Conservation (phyloP, 805 yeast species). For the Lipomyces mesembrius region DNA sequence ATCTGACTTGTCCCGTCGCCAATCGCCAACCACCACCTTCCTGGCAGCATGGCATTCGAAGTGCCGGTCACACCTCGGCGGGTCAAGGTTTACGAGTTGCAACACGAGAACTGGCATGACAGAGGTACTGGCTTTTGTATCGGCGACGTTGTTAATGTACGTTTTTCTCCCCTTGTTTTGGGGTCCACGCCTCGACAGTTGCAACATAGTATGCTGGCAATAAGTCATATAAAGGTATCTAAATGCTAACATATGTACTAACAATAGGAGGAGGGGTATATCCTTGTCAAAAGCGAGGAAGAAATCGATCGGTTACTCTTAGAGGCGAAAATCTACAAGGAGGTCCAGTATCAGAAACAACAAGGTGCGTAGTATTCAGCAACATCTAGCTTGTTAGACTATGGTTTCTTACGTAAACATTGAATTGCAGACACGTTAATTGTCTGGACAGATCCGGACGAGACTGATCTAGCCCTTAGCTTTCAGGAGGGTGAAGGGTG, state of each 20-base stretch:
- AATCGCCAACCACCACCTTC: neutral
- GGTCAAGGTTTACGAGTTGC: slow-evolving; percentile 87
- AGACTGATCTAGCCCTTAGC: slow-evolving; percentile 67
- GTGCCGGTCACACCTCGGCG: slow-evolving; percentile 61
- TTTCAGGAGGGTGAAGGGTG: slow-evolving; percentile 94
- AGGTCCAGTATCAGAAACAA: slow-evolving; percentile 86
- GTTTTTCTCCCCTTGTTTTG: neutral
- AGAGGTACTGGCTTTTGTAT: slow-evolving; percentile 89
- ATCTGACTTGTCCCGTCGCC: neutral
- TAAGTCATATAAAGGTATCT: neutral
- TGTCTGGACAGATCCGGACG: slow-evolving; percentile 87
- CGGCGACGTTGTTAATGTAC: slow-evolving; percentile 59
- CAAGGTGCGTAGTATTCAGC: slow-evolving; percentile 49
- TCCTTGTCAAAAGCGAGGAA: slow-evolving; percentile 74
- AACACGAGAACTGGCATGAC: slow-evolving; percentile 85
- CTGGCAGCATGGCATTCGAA: slow-evolving; percentile 37
- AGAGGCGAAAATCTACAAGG: slow-evolving; percentile 69
- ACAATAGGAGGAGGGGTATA: slow-evolving; percentile 50
- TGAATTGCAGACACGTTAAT: slow-evolving; percentile 70
- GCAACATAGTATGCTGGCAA: neutral
- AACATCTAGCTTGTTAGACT: neutral
- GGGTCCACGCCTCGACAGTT: neutral
- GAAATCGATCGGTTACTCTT: slow-evolving; percentile 63
- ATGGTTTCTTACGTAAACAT: neutral
- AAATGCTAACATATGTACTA: neutral